Conservation (phyloP, 2,329 filamentous ascomycete genomes). For the Beauveria sp. region DNA sequence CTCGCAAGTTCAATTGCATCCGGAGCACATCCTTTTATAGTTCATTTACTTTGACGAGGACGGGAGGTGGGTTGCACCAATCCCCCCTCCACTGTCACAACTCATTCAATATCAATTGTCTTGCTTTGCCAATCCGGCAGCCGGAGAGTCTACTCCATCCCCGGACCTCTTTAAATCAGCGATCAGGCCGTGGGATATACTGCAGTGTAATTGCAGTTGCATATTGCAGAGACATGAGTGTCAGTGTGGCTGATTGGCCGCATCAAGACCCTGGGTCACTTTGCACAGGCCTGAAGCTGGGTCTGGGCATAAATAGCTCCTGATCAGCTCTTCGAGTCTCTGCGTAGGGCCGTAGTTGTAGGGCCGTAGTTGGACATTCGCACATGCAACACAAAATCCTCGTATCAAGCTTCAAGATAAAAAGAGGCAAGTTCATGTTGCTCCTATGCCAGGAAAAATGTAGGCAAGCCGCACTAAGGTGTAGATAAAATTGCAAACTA, state of each 20-base stretch:
- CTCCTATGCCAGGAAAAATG: no score
- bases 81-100: no score
- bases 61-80: background rate
- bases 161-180: background rate
- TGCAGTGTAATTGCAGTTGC: background rate
- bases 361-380: no score
- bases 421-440: no score
- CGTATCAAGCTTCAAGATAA: no score
- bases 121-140: background rate
- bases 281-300: background rate
- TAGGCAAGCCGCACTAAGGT: no score
- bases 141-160: background rate
- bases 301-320: background rate
- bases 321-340: background rate
- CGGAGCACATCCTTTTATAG: background rate
- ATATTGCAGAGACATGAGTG: background rate
- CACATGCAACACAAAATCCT: no score
- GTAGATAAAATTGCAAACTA: no score
- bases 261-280: background rate
- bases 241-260: background rate
- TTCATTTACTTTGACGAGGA: background rate
- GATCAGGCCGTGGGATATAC: background rate
- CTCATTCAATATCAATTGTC: no score
- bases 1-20: background rate
- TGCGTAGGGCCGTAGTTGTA: no score